Evolutionary conservation across 805 yeast genomes (phyloP), one percentile per base, ranked within the genome.

Genomic region (Candida oleophila): DNA sequence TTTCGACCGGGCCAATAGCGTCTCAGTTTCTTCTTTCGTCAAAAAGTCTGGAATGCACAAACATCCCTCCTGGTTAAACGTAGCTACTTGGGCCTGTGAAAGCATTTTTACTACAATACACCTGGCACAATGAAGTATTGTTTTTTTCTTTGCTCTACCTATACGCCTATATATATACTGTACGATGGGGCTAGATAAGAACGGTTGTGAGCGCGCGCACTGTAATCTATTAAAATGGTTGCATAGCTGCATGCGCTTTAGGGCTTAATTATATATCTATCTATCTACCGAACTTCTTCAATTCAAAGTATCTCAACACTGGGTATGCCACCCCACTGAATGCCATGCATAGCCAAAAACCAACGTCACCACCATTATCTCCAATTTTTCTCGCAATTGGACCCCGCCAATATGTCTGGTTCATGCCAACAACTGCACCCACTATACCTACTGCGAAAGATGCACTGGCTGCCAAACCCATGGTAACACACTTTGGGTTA

Each of bases 1-100:
- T 12, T 68, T 65, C 2, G 87, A 71, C 50, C 75, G 73, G 0
- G 50, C 44, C 38, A 81, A 59, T 33, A 85, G 60, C 0, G 51
- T 55, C 0, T 51, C 41, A 3, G 80, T 74, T 38, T 77, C 74
- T 1, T 65, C 68, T 1, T 57, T 50, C 1, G 73, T 52, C 16
- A 87, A 67, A 53, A 82, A 88, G 46, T 73, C 70, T 0, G 79
- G 81, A 14, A 87, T 63, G 25, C 83, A 79, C 2, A 87, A 63
- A 55, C 83, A 78, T 0, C 95, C 94, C 28, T 85, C 79, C 1
- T 54, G 54, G 5, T 78, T 53, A 56, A 81, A 87, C 3, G 54
- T 53, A 2, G 64, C 69, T 2, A 82, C 48, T 56, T 87, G 90
- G 40, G 73, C 73, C 3, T 58, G 54, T 0, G 82, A 73, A 2